phyloP scores from a whole-genome alignment of 306 rosid species.

The Dryas drummondii region DNA sequence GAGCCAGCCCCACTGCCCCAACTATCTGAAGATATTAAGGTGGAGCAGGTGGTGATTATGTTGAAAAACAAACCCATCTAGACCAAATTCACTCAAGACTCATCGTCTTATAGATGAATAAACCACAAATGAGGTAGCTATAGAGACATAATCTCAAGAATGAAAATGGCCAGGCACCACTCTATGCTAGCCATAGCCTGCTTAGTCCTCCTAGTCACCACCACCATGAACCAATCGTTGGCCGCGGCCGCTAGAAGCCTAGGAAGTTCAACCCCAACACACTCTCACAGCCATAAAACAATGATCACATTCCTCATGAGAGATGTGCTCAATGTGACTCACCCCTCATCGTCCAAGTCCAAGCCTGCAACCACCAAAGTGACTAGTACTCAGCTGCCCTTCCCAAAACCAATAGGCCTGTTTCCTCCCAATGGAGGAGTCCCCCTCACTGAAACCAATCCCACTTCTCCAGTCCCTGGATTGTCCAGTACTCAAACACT shows the following conservation, averaged over 20 bases:
- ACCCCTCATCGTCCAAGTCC: constrained; percentile 12
- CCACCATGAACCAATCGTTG: constrained; percentile 28
- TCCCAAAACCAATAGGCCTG: constrained; percentile 52
- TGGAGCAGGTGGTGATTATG: too few species aligned
- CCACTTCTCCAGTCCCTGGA: constrained; percentile 19
- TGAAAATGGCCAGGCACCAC: constrained; percentile 45
- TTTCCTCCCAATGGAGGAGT: constrained; percentile 50
- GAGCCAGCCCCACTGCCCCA: too few species aligned
- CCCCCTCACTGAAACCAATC: constrained; percentile 46
- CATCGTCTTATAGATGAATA: constrained; percentile 27
- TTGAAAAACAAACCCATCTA: background rate
- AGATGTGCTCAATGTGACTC: constrained; percentile 46
- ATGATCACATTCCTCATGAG: constrained; percentile 55
- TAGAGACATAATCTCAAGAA: constrained; percentile 19
- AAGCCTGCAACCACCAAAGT: constrained; percentile 36
- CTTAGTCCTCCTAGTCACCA: constrained; percentile 29
- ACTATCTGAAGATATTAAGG: too few species aligned
- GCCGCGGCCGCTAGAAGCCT: constrained; percentile 50
- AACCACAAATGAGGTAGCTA: constrained; percentile 18
- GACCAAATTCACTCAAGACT: constrained; percentile 18
- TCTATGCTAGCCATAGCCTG: constrained; percentile 20
- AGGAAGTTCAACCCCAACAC: constrained; percentile 34
- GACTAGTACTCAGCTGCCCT: constrained; percentile 37
- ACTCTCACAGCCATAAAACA: constrained; percentile 33
- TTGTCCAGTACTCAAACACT: constrained; percentile 42